Percentiles rank a stretch among this genome's conserved stretches.
Evolutionary conservation across 208 protist genomes (phyloP).

Genomic region (Trypanosoma brucei): DNA sequence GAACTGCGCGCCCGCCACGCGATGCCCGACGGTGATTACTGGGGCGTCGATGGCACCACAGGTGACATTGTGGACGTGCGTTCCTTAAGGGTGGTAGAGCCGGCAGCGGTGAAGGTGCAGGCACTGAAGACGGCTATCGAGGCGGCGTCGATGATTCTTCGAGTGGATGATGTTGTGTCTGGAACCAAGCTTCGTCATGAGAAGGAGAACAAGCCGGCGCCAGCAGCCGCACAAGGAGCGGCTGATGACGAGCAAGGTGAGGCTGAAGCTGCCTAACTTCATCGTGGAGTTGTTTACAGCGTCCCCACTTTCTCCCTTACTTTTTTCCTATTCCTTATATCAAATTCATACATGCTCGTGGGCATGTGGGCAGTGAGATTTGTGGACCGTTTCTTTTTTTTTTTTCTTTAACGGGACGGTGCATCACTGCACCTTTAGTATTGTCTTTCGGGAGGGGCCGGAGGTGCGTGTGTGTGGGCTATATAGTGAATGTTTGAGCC

Average conservation of each 20-base stretch:
- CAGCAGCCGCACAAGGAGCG: constrained; percentile 43
- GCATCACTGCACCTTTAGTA: too few relatives aligned
- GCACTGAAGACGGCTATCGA: constrained; percentile 98
- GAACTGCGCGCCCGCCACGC: constrained; percentile 96
- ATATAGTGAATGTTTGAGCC: too few relatives aligned
- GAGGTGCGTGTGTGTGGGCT: too few relatives aligned
- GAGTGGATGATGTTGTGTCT: constrained; percentile 99
- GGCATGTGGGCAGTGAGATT: too few relatives aligned
- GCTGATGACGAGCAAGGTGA: constrained; percentile 59
- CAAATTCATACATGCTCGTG: background rate
- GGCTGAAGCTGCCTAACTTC: constrained; percentile 18
- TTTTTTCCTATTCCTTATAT: background rate
- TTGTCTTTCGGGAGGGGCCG: too few relatives aligned
- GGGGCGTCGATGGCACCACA: constrained; percentile 97
- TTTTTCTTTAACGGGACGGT: too few relatives aligned
- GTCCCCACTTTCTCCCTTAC: background rate
- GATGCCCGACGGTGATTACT: constrained; percentile 81
- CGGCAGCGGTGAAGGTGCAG: constrained; percentile 97
- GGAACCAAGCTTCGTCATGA: constrained; percentile 88
- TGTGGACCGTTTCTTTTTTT: too few relatives aligned
- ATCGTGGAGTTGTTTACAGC: background rate
- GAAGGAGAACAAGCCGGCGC: constrained; percentile 25
- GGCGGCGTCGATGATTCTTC: constrained; percentile 97
- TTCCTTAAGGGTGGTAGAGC: constrained; percentile 97
- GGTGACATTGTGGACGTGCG: constrained; percentile 95